Base-by-base conservation (phyloP, 768 basidiomycete genomes). In the Leucosporidium yakuticum region DNA sequence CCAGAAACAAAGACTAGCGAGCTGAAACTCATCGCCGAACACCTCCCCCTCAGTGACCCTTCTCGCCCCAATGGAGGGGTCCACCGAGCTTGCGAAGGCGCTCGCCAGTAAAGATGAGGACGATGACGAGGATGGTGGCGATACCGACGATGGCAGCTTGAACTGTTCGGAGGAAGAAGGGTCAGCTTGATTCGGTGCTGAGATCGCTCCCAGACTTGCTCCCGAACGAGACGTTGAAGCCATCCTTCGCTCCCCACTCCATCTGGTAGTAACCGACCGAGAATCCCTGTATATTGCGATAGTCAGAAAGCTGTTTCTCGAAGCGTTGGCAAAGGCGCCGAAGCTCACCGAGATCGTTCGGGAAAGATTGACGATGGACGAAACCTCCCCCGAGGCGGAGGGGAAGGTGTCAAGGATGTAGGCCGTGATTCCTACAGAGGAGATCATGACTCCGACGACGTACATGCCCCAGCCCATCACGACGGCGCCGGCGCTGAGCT, bases 361-460 rank as follows among this genome's bases (percentile, higher is more conserved):
- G 1, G 66, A 62, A 9, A 71, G 56, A 50, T 71, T 71, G 66
- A 68, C 50, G 19, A 50, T 32, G 4, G 70, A 62, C 19, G 39
- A 48, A 6, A 68, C 70, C 44, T 68, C 70, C 8, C 70, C 70
- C 0, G 64, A 56, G 1, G 71, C 71, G 12, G 60, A 20, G 8
- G 71, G 71, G 60, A 62, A 69, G 32, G 29, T 29, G 63, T 73
- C 71, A 56, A 73, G 71, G 12, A 60, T 50, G 60, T 69, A 73
- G 5, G 71, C 49, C 14, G 65, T 67, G 50, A 73, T 39, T 19
- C 55, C 68, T 32, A 73, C 71, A 4, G 68, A 72, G 39, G 36
- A 44, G 39, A 47, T 21, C 67, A 68, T 69, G 50, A 72, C 68
- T 17, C 68, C 70, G n/a, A 71, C 50, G 19, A 68, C 70, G 67